phyloP scores from a whole-genome alignment of 805 yeast species.

The Cyberlindnera mycetangii region DNA sequence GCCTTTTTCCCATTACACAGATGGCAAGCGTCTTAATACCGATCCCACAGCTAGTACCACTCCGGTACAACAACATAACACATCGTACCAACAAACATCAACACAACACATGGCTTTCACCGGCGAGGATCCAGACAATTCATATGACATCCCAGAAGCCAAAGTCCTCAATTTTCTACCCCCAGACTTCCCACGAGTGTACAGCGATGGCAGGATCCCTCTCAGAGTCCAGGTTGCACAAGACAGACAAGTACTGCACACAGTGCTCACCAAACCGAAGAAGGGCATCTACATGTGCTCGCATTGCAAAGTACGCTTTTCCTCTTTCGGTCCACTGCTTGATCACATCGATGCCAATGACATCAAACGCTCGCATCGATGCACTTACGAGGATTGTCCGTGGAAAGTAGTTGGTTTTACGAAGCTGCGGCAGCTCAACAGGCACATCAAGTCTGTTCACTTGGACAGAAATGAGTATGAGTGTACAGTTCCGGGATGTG shows the following conservation, averaged over 20 bases:
- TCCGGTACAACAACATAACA: too few relatives aligned
- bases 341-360: constrained; percentile 35
- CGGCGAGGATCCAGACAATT: neutral
- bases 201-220: constrained; percentile 25
- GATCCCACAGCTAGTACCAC: too few relatives aligned
- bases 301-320: constrained; percentile 35
- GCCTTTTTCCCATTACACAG: too few relatives aligned
- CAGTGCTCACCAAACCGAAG: constrained; percentile 29
- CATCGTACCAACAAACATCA: constrained; percentile 3
- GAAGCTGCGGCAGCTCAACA: constrained; percentile 33
- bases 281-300: constrained; percentile 37
- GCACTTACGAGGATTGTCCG: constrained; percentile 35
- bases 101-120: neutral
- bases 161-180: constrained; percentile 22
- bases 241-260: constrained; percentile 30
- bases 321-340: constrained; percentile 31
- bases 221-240: constrained; percentile 30
- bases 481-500: constrained; percentile 78
- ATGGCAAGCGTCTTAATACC: too few relatives aligned
- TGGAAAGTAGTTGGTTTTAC: constrained; percentile 41
- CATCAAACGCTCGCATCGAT: constrained; percentile 33
- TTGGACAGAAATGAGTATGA: constrained; percentile 40
- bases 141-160: constrained; percentile 5
- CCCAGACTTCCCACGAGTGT: constrained; percentile 25
- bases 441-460: constrained; percentile 31